These are phyloP conservation scores for Dillenia turbinata DNA, from an alignment of 164 flowering plant genomes.

Conservation along the genomic window DNA sequence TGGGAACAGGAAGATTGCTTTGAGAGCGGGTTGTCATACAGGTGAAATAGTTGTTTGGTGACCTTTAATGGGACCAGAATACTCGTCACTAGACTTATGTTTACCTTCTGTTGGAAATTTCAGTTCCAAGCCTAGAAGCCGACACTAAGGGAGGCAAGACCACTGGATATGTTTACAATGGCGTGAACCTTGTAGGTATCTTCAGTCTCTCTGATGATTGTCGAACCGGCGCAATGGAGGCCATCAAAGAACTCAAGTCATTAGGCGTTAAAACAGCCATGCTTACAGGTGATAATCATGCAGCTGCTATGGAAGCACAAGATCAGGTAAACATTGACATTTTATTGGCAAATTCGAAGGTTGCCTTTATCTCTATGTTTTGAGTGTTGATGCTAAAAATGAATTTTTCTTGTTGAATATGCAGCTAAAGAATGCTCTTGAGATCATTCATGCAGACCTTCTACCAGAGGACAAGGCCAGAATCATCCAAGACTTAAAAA, in stretches of 20 bases:
- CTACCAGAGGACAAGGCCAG: slow-evolving; percentile 81
- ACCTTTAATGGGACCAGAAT: no score
- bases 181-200: slow-evolving; percentile 32
- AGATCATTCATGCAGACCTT: slow-evolving; percentile 72
- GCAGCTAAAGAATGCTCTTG: slow-evolving; percentile 66
- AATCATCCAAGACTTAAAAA: slow-evolving; percentile 49
- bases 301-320: slow-evolving; percentile 70
- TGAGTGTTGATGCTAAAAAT: no score
- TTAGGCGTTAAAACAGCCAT: slow-evolving; percentile 71
- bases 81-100: not conserved
- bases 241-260: slow-evolving; percentile 51
- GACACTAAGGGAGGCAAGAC: slow-evolving; percentile 44
- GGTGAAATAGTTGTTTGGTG: slow-evolving; percentile 29
- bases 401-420: not conserved
- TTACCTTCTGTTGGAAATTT: slow-evolving; percentile 1
- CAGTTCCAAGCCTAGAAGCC: slow-evolving; percentile 41
- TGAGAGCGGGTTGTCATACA: slow-evolving; percentile 53
- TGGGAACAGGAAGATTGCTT: slow-evolving; percentile 66
- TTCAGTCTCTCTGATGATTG: slow-evolving; percentile 75
- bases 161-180: slow-evolving; percentile 50
- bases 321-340: slow-evolving; percentile 44
- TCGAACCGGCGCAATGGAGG: slow-evolving; percentile 67
- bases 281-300: slow-evolving; percentile 86
- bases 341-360: not conserved
- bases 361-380: no score